phyloP scores from a whole-genome alignment of 2,329 filamentous ascomycete species.

The Amylocarpus encephaloides region DNA sequence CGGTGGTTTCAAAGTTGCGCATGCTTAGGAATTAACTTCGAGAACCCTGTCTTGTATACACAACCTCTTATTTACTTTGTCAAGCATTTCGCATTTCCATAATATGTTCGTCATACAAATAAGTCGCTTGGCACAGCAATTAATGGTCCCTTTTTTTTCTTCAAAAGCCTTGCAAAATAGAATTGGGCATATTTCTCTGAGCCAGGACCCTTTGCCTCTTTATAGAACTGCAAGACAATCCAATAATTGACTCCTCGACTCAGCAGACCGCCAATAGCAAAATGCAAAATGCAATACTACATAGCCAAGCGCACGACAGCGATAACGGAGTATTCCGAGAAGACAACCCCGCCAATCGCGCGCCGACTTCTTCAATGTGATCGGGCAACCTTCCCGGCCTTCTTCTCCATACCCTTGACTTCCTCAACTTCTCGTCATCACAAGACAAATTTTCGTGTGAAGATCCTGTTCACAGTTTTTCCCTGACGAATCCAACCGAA shows the following conservation, averaged over 20 bases:
- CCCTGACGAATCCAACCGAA: neutral
- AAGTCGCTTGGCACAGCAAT: too few species aligned
- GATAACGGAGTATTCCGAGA: neutral
- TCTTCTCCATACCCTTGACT: neutral
- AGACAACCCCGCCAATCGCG: neutral
- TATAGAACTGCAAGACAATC: neutral
- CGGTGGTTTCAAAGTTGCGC: constrained; percentile 16
- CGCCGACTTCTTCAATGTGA: neutral
- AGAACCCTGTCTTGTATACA: too few species aligned
- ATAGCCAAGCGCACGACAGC: neutral
- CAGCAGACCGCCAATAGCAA: neutral
- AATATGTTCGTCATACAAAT: too few species aligned
- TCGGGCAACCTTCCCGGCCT: neutral
- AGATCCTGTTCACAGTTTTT: neutral
- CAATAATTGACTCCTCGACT: neutral
- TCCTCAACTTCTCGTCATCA: neutral
- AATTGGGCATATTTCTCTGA: too few species aligned
- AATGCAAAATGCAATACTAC: neutral
- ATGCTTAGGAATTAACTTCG: neutral
- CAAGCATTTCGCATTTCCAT: too few species aligned
- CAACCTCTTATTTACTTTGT: too few species aligned
- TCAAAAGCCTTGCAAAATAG: too few species aligned
- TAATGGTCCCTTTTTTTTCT: too few species aligned
- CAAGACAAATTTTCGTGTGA: neutral
- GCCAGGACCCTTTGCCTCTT: neutral